Evolutionary conservation across 306 rosid genomes (phyloP), one percentile per base, ranked within the genome.

Genomic region (Begonia peltatifolia): DNA sequence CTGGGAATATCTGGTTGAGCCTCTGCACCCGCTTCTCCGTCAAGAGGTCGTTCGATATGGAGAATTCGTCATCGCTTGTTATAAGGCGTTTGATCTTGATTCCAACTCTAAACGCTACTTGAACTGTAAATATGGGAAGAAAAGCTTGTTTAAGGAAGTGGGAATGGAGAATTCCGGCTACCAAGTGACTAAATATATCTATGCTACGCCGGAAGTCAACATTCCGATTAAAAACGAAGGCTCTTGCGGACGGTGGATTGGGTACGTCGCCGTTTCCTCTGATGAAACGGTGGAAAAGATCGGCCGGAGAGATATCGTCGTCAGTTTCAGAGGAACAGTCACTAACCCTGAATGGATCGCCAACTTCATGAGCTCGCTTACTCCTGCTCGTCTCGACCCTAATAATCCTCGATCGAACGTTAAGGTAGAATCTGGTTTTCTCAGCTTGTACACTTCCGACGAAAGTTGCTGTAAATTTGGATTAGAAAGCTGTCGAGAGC

Each of bases 21-120:
- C 95, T 2, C 70, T 88, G 61, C 78, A 84, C 70, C 93, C 92
- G n/a, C 75, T 88, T 53, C 95, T 88, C 12, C 80, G 81, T 9
- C 63, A 20, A 13, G 93, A 88, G 69, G 73, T 84, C 0, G 66
- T 88, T 54, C 80, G 96, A 3, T 88, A 81, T 11, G 96, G 95
- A 0, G 74, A 84, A 57, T 73, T 84, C 3, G 84, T 78, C 10
- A 62, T 68, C 0, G 83, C 93, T 0, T 79, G 84, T 57, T 88
- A 88, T 76, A 78, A 77, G 50, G 88, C 88, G 16, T 88, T 88
- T 23, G 87, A 88, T 22, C 83, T 84, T 5, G 79, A 88, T 60
- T 80, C 88, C 1, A 59, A 14, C 65, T 88, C 96, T 0, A 81
- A 79, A 44, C 59, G 94, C 12, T 75, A 78, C 88, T 67, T 84